Conservation (phyloP, 495 filamentous ascomycete genomes). For the Neurospora tetraspora region DNA sequence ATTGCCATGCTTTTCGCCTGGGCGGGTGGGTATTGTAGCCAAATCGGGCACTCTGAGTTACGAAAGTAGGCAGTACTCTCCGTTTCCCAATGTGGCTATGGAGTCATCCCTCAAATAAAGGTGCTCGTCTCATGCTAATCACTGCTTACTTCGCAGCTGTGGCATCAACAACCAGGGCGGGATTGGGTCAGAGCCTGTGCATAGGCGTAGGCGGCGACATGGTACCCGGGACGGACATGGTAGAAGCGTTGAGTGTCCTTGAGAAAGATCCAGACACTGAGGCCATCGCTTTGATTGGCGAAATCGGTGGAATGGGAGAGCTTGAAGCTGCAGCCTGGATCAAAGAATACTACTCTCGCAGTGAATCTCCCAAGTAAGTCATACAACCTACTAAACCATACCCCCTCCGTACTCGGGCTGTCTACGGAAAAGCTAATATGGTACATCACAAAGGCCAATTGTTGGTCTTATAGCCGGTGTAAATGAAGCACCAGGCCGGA, state of each 20-base stretch:
- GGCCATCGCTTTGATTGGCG: slow-evolving; percentile 75
- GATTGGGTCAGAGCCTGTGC: slow-evolving; percentile 75
- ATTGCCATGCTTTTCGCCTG: slow-evolving; percentile 61
- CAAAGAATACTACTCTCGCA: slow-evolving; percentile 50
- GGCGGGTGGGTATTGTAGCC: slow-evolving; percentile 70
- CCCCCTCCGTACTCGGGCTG: background rate
- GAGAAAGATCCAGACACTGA: slow-evolving; percentile 66
- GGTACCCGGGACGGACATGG: slow-evolving; percentile 70
- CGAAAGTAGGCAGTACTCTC: slow-evolving; percentile 34
- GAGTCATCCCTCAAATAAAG: background rate
- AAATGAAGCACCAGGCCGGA: slow-evolving; percentile 51
- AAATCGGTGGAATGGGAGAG: slow-evolving; percentile 77
- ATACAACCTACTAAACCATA: background rate
- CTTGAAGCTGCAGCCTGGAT: slow-evolving; percentile 78
- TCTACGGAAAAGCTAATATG: background rate
- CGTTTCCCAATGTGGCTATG: background rate
- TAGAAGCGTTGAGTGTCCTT: slow-evolving; percentile 65
- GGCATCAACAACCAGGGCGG: slow-evolving; percentile 69
- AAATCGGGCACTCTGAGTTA: slow-evolving; percentile 88
- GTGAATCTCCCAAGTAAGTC: slow-evolving; percentile 56
- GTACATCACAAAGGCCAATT: slow-evolving; percentile 49
- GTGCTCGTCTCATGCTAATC: background rate
- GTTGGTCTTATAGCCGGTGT: slow-evolving; percentile 68
- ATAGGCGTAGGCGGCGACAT: slow-evolving; percentile 87
- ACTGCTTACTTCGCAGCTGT: slow-evolving; percentile 39